Conservation (phyloP, 768 basidiomycete genomes). For the Leccinum barrowsii region DNA sequence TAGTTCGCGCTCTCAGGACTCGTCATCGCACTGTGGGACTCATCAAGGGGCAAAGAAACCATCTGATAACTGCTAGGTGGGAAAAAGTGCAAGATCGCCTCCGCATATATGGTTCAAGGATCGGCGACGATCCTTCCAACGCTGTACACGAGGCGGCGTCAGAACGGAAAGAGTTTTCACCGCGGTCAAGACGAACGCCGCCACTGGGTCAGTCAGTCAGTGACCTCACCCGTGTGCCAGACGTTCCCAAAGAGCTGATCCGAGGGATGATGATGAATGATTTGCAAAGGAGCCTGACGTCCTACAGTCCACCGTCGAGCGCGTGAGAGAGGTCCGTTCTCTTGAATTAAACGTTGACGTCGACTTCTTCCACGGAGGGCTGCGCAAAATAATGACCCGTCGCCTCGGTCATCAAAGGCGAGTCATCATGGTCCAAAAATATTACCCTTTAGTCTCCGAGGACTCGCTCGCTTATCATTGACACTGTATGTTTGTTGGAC, state of each 20-base stretch:
- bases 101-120: constrained; percentile 54
- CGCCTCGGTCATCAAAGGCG: constrained; percentile 70
- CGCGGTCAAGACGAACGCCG: constrained; percentile 72
- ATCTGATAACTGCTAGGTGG: constrained; percentile 67
- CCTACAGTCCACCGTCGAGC: constrained; percentile 48
- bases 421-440: background rate
- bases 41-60: constrained; percentile 67
- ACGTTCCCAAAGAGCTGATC: background rate
- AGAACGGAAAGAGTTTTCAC: constrained; percentile 56
- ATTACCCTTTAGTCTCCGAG: background rate
- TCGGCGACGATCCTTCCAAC: constrained; percentile 44
- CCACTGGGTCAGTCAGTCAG: constrained; percentile 32
- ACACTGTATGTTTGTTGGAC: background rate
- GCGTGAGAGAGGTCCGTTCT: constrained; percentile 48
- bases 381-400: constrained; percentile 68
- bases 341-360: constrained; percentile 62
- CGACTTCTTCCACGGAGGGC: constrained; percentile 62
- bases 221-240: background rate
- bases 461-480: background rate
- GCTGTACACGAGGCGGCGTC: constrained; percentile 52
- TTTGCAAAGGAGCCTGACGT: constrained; percentile 32
- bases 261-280: constrained; percentile 17
- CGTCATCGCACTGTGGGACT: constrained; percentile 71
- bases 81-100: constrained; percentile 58
- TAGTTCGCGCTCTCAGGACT: constrained; percentile 55